Base-by-base conservation (phyloP, 2,329 filamentous ascomycete genomes). In the Colletotrichum trifolii region DNA sequence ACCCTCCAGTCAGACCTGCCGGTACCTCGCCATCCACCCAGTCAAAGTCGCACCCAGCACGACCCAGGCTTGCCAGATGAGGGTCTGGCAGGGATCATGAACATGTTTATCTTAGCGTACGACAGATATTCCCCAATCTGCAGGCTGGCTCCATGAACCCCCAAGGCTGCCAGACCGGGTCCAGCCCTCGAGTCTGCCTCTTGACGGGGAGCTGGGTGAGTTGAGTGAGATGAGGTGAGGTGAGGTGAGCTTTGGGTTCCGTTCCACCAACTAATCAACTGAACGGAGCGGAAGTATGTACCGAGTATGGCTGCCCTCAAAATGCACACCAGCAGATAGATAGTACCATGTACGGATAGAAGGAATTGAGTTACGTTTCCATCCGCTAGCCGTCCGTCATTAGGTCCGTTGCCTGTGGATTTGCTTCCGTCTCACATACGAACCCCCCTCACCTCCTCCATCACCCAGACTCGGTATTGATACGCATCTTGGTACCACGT, bases 101-200 rank as follows among this genome's bases (percentile, higher is more conserved):
- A 25, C 46, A 53, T 36, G 52, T 55, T 52, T 57, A 43, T 65
- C 57, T 56, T 65, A 43, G 58, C 57, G 61, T 50, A 46, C 42
- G 34, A 47, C 50, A 34, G 58, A 52, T 39, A 39, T 39, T 38
- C 55, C 42, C 45, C 58, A 40, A 40, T 62, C 59, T 47, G 49
- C 54, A 42, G 38, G 35, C 25, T 8, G 48, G 13, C 25, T 13
- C 38, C 58, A 57, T 49, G 55, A 48, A 45, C 43, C 57, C 50
- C 58, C 50, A 62, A 52, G 62, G 35, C 38, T 46, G 52, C 62
- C 35, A 56, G 40, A 40, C 58, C 58, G 45, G 63, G 58, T 65
- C 58, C 56, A 64, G 62, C 52, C 53, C 52, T 43, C 52, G 58
- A 63, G 57, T 47, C 39, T 42, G 25, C 42, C 25, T 25, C 25